These are phyloP conservation scores for Paratrypanosoma confusum DNA, from an alignment of 208 protist genomes.

Conservation along the genomic window DNA sequence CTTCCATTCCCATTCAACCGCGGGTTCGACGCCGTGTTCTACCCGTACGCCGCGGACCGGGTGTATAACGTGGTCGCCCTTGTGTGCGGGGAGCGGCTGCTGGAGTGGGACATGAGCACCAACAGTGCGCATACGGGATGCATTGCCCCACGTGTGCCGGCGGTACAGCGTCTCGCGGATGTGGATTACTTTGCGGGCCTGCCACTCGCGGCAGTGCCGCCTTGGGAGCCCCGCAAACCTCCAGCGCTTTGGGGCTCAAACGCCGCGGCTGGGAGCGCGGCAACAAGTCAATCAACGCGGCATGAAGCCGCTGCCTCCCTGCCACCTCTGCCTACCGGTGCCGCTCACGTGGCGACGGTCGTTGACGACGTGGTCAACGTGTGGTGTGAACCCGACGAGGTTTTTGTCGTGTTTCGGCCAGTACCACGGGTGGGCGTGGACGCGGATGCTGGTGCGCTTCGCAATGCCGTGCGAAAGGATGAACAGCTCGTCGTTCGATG, in stretches of 20 bases:
- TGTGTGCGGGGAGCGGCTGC: constrained; percentile 22
- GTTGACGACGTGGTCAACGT: constrained; percentile 32
- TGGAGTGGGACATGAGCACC: constrained; percentile 57
- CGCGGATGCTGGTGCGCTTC: neutral
- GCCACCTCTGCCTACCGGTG: no score
- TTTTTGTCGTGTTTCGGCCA: constrained; percentile 17
- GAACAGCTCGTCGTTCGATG: no score
- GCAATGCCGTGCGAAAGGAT: neutral
- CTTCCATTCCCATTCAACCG: constrained; percentile 45
- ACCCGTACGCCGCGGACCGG: constrained; percentile 20
- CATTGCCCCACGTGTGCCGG: neutral
- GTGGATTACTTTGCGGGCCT: neutral
- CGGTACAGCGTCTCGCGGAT: neutral
- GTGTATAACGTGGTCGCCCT: constrained; percentile 35
- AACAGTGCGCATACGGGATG: no score
- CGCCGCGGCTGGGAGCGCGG: no score
- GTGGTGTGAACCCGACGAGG: constrained; percentile 20
- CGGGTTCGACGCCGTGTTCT: constrained; percentile 58
- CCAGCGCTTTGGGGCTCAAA: no score
- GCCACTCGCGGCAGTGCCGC: neutral
- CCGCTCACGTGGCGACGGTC: no score
- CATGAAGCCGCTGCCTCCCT: no score
- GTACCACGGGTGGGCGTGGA: neutral
- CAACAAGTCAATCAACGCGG: no score
- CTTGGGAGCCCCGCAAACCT: no score